A percentile compares a stretch with the other conserved stretches of the same genome.
These are phyloP conservation scores for Phyllostachys edulis DNA, from an alignment of 176 grass and related monocot genomes.

Conservation along the genomic window DNA sequence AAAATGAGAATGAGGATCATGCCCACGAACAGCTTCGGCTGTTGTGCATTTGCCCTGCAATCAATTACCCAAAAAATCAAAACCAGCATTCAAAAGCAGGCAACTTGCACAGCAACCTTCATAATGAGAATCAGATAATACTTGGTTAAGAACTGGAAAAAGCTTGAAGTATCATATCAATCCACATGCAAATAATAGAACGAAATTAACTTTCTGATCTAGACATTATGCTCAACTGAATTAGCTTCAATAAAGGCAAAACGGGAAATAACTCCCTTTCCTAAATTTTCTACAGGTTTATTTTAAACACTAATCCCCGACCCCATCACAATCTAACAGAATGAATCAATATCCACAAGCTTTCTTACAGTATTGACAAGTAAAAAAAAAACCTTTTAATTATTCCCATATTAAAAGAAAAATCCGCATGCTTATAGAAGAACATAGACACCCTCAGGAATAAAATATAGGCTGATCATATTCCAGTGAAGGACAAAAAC, in stretches of 20 bases:
- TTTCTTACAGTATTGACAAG: neutral
- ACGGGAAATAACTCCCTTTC: neutral
- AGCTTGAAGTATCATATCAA: neutral
- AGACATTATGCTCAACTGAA: neutral
- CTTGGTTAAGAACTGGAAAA: neutral
- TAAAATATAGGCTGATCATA: neutral
- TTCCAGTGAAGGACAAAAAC: neutral
- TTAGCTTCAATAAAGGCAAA: neutral
- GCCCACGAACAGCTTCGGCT: conserved; percentile 74
- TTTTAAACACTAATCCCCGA: neutral
- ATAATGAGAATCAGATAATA: neutral
- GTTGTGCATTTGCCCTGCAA: conserved; percentile 76
- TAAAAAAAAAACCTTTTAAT: neutral
- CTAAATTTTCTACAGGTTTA: neutral
- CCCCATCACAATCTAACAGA: neutral
- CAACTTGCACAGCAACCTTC: neutral
- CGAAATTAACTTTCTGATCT: neutral
- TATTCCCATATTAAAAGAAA: neutral
- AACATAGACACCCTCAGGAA: neutral
- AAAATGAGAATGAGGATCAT: conserved; percentile 93
- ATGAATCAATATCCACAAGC: neutral
- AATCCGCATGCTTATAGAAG: neutral
- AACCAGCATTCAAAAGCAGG: neutral
- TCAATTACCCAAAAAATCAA: neutral
- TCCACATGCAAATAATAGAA: neutral